Evolutionary conservation across 495 filamentous ascomycete genomes (phyloP), one percentile per base, ranked within the genome.

Genomic region (Aspergillus funiculosus): DNA sequence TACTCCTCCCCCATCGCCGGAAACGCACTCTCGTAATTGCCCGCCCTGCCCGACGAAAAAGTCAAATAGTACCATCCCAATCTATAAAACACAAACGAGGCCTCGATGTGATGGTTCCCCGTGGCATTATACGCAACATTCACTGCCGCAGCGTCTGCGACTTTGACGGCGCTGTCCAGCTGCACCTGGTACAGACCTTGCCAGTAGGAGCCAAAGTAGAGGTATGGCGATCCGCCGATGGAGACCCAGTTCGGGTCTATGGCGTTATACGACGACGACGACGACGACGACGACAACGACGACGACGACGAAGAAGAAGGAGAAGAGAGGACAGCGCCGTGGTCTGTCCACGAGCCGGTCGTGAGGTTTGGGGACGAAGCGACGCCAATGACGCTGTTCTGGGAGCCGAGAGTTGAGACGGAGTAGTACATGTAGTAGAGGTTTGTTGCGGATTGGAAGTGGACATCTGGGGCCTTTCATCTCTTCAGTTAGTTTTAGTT

Each of bases 341-440:
- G 66, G 49, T 73, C 69, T 7, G 69, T 77, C 75, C 83, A 89
- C 19, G 71, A 73, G 27, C 77, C 80, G 0, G 63, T 53, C 17
- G 83, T 76, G 61, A 89, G 61, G 34, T 64, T 78, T 4, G 67
- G 58, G 8, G 77, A 82, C n/a, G 76, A 82, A 35, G 84, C 86
- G 13, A 86, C 69, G 18, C 82, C 85, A 43, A 87, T 85, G 50
- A 78, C 69, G 1, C 74, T 80, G 60, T 70, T 67, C 41, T 82
- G 77, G 3, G 72, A 77, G 17, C 85, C 84, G 43, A 85, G 81
- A 20, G 72, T 69, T 26, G 73, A 78, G 35, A 87, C 75, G 1
- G 78, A 68, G 62, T 89, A 90, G 73, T 85, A 88, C 51, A 86
- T 70, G 57, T 84, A 82, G 67, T 87, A 89, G 18, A 62, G 67